Conservation (phyloP, 2,329 filamentous ascomycete species). For the Alternaria arbusti region DNA sequence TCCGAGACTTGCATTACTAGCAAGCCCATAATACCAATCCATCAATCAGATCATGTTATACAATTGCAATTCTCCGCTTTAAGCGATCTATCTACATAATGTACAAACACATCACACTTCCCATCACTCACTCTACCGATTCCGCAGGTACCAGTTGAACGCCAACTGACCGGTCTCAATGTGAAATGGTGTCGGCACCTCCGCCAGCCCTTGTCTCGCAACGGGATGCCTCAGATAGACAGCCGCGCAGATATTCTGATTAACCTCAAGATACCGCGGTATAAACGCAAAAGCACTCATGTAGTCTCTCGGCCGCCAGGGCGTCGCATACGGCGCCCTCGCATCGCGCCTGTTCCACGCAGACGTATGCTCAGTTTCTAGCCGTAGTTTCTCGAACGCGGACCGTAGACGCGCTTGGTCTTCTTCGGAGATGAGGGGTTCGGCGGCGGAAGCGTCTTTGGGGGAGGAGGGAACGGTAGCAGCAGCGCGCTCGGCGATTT, state of each 20-base stretch:
- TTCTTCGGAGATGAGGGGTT: conserved; percentile 52
- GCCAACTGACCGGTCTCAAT: conserved; percentile 76
- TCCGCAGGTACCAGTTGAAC: conserved; percentile 91
- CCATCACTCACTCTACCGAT: conserved; percentile 63
- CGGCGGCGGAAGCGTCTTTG: conserved; percentile 6
- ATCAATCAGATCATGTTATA: conserved; percentile 1
- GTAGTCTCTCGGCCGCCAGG: conserved; percentile 84
- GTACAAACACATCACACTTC: conserved; percentile 7
- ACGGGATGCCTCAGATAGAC: conserved; percentile 96
- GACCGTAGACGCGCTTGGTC: conserved; percentile 63
- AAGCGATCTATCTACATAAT: conserved; percentile 3
- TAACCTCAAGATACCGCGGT: conserved; percentile 93
- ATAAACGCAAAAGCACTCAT: conserved; percentile 96
- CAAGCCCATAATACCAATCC: neutral
- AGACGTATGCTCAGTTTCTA: conserved; percentile 76
- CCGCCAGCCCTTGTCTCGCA: conserved; percentile 77
- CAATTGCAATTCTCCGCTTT: neutral
- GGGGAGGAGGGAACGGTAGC: conserved; percentile 1
- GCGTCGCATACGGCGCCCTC: conserved; percentile 81
- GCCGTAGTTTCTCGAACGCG: conserved; percentile 65
- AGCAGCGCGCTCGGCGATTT: conserved; percentile 24
- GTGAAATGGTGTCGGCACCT: conserved; percentile 77
- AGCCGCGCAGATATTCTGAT: conserved; percentile 94
- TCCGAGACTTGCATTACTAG: neutral
- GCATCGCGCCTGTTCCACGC: conserved; percentile 59